Conservation (phyloP, 2,329 filamentous ascomycete genomes). For the Stagonosporopsis rhizophila region DNA sequence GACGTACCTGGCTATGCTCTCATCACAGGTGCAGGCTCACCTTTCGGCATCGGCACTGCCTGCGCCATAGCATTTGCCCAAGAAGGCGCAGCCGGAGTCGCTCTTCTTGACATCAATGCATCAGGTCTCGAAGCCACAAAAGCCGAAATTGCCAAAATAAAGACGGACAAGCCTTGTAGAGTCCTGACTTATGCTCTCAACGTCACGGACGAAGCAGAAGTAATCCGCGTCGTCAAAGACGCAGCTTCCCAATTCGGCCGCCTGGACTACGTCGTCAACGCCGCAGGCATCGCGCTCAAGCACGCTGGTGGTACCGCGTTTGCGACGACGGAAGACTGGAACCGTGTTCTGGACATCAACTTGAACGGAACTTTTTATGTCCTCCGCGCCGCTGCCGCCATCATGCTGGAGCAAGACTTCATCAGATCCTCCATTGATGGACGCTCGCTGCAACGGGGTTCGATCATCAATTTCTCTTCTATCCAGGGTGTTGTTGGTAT, state of each 20-base stretch:
- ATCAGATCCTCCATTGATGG: constrained; percentile 50
- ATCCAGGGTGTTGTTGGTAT: constrained; percentile 52
- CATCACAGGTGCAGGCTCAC: constrained; percentile 24
- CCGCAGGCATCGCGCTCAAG: constrained; percentile 51
- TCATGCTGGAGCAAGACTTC: constrained; percentile 56
- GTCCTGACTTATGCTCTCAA: constrained; percentile 24
- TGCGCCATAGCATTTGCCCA: constrained; percentile 29
- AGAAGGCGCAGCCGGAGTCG: constrained; percentile 29
- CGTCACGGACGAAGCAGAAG: constrained; percentile 43
- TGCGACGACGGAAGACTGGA: constrained; percentile 49
- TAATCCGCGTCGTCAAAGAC: constrained; percentile 33
- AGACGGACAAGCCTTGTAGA: neutral
- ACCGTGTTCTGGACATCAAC: constrained; percentile 53
- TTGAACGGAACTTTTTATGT: constrained; percentile 55
- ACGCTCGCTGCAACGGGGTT: constrained; percentile 37
- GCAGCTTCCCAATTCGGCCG: constrained; percentile 45
- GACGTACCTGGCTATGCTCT: constrained; percentile 34
- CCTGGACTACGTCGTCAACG: constrained; percentile 54
- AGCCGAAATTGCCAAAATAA: constrained; percentile 17
- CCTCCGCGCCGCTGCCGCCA: constrained; percentile 49
- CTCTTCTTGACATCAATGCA: constrained; percentile 28
- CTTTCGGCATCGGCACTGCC: constrained; percentile 44
- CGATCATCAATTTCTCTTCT: constrained; percentile 50
- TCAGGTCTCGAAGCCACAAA: constrained; percentile 22
- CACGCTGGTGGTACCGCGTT: constrained; percentile 49